Percentiles rank a stretch among this genome's conserved stretches.
phyloP scores from a whole-genome alignment of 441 rosid genomes.

The Daphne laureola region DNA sequence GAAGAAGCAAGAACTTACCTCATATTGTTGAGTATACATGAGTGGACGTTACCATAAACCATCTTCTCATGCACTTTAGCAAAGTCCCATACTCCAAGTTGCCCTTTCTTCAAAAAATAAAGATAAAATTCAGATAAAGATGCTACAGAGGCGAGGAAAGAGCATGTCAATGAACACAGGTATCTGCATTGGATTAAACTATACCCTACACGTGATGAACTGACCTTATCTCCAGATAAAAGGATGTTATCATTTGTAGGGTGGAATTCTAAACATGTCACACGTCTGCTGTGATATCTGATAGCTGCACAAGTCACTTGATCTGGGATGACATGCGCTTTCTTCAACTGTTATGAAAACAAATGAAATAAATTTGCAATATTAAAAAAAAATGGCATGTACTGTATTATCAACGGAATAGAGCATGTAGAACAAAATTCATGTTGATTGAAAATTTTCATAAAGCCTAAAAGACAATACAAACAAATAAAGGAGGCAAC shows the following conservation, averaged over 20 bases:
- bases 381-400: too few relatives aligned
- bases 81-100: constrained; percentile 93
- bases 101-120: constrained; percentile 70
- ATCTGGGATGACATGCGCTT: constrained; percentile 67
- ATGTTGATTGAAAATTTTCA: too few relatives aligned
- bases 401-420: too few relatives aligned
- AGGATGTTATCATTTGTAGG: constrained; percentile 77
- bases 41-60: constrained; percentile 76
- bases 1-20: constrained; percentile 28
- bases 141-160: not conserved
- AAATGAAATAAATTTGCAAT: not conserved
- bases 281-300: constrained; percentile 86
- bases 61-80: constrained; percentile 74
- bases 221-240: constrained; percentile 91
- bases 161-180: constrained; percentile 6
- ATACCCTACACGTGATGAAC: constrained; percentile 5
- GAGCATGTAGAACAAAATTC: too few relatives aligned
- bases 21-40: constrained; percentile 79
- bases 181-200: not conserved
- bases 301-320: constrained; percentile 78
- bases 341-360: constrained; percentile 44
- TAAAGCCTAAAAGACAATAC: too few relatives aligned
- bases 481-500: too few relatives aligned
- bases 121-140: constrained; percentile 7
- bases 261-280: constrained; percentile 90